These are phyloP conservation scores for Trametes sp. DNA, from an alignment of 1,284 basidiomycete species.

Conservation along the genomic window DNA sequence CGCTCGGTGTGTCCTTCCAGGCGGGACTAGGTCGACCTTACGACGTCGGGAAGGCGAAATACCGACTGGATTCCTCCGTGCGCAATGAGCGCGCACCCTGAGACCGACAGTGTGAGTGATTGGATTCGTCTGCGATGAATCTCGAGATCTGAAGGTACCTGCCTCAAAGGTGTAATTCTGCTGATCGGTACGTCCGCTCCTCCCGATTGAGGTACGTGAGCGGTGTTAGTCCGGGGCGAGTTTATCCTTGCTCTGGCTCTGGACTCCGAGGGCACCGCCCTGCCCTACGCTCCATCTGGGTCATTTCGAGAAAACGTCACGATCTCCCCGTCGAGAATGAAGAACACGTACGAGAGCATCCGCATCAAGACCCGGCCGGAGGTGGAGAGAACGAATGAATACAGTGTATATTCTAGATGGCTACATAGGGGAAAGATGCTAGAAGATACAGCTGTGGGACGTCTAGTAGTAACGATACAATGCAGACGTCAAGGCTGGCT, in stretches of 20 bases:
- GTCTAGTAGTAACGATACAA: conserved; percentile 4
- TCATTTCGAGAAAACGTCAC: background rate
- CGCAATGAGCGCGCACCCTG: background rate
- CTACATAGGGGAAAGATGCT: background rate
- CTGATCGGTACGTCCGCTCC: background rate
- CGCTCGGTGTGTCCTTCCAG: background rate
- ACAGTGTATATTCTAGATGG: background rate
- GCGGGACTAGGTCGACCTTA: background rate
- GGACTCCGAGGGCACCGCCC: background rate
- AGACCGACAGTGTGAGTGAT: background rate
- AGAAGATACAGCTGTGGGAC: background rate
- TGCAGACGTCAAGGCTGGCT: background rate
- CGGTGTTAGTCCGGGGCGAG: background rate
- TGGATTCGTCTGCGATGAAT: background rate
- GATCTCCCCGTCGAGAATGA: background rate
- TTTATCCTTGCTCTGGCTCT: background rate
- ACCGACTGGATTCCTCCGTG: background rate
- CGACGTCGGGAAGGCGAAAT: background rate
- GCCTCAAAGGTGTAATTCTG: background rate
- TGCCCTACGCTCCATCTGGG: background rate
- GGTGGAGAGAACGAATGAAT: background rate
- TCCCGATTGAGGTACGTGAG: background rate
- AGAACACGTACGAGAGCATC: background rate
- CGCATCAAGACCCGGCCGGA: background rate
- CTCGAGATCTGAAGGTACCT: background rate